Evolutionary conservation across 768 basidiomycete species (phyloP).

Genomic region (Hebeloma cylindrosporum): DNA sequence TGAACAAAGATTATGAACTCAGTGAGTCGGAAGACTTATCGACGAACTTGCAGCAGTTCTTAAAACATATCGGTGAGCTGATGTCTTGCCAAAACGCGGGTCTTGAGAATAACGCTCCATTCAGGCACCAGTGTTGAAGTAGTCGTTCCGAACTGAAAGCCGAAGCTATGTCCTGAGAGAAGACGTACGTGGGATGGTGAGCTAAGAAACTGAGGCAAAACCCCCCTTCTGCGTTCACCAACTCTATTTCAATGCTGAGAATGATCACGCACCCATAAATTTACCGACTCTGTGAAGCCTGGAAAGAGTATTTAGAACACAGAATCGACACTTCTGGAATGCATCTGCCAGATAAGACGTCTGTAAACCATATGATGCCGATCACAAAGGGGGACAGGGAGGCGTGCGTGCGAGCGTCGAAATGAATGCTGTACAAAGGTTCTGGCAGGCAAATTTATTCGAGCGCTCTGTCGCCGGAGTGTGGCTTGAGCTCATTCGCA

Average conservation of each 20-base stretch:
- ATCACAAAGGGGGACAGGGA: slow-evolving; percentile 6
- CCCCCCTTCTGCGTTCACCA: too few relatives aligned
- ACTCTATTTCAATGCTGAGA: too few relatives aligned
- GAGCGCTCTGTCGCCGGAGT: too few relatives aligned
- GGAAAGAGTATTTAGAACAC: too few relatives aligned
- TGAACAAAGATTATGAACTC: slow-evolving; percentile 53
- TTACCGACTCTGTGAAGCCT: too few relatives aligned
- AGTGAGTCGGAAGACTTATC: slow-evolving; percentile 39
- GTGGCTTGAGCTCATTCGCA: slow-evolving; percentile 18
- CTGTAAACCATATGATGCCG: slow-evolving; percentile 5
- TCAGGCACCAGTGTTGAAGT: slow-evolving; percentile 21
- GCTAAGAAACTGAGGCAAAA: too few relatives aligned
- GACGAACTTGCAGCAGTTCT: slow-evolving; percentile 53
- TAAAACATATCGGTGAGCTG: slow-evolving; percentile 50
- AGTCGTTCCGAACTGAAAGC: slow-evolving; percentile 8
- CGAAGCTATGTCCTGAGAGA: slow-evolving; percentile 6
- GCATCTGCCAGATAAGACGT: too few relatives aligned
- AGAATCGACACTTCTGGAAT: too few relatives aligned
- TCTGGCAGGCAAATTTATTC: too few relatives aligned
- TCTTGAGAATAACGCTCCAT: not conserved
- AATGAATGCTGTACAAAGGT: too few relatives aligned
- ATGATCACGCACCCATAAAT: too few relatives aligned
- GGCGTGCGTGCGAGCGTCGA: slow-evolving; percentile 4
- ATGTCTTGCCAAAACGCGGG: not conserved
- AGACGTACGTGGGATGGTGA: too few relatives aligned